Base-by-base conservation (phyloP, 768 basidiomycete genomes). In the Termitomyces sp. region DNA sequence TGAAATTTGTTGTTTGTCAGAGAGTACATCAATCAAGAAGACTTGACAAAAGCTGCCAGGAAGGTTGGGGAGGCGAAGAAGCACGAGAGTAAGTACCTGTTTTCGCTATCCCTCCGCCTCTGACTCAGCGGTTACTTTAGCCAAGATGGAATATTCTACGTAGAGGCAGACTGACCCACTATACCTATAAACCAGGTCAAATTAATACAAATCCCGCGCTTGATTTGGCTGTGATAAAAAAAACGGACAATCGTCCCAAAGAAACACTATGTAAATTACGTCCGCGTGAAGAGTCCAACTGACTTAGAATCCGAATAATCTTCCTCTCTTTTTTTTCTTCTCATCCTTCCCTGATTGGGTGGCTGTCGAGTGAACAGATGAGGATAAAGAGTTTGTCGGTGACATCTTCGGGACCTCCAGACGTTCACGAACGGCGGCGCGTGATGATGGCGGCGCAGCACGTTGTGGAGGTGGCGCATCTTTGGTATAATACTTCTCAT, bases 1-100 rank as follows among this genome's bases (percentile, higher is more conserved):
- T 55, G 20, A 52, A 20, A 15, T 20, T n/a, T 37, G 30, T 60
- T 34, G 45, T 31, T 42, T 56, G 27, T 33, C 30, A 90, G 94
- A 61, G 94, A 95, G 68, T 95, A 93, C 63, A 78, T 95, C 57
- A 88, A 84, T 54, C 96, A 99, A 72, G 96, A 98, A 68, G 96
- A 99, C 74, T 78, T 97, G 57, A 93, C 90, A 60, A 98, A 98
- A 77, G 96, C 96, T 18, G 93, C 92, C 42, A 81, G 97, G 64
- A 99, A 99, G 71, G 88, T 98, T 20, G 85, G 87, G 44, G 96
- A 98, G 67, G 92, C 94, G 16, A 98, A 98, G 86, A 98, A 98
- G 73, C 95, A 97, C 67, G 95, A 98, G 78, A 92, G 92, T 92
- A 68, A 76, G 91, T 18, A n/a, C 18, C 44, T 33, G 30, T 33